Evolutionary conservation across 2,329 filamentous ascomycete species (phyloP).

Genomic region (Neonectria punicea): DNA sequence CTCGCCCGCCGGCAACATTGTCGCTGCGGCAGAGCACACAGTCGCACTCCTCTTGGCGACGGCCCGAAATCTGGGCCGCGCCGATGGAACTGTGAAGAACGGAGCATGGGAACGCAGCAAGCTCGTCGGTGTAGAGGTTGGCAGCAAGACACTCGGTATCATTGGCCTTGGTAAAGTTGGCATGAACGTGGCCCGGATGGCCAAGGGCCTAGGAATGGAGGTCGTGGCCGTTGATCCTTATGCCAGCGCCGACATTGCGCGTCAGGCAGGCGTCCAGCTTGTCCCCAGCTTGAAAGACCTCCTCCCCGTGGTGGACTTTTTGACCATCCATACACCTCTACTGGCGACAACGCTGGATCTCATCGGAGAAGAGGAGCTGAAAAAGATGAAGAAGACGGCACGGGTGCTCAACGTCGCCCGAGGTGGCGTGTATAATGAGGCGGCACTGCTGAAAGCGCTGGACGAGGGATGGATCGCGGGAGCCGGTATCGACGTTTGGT

Average conservation of each 20-base stretch:
- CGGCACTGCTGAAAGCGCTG: constrained; percentile 75
- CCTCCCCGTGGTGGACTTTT: constrained; percentile 75
- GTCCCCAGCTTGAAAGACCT: constrained; percentile 67
- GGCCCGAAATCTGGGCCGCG: constrained; percentile 78
- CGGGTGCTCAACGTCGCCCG: constrained; percentile 82
- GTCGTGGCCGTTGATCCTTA: constrained; percentile 82
- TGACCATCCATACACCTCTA: constrained; percentile 84
- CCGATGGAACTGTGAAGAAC: constrained; percentile 74
- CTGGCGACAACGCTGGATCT: constrained; percentile 81
- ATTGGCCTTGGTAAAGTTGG: constrained; percentile 87
- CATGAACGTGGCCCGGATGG: constrained; percentile 82
- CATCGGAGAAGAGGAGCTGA: constrained; percentile 73
- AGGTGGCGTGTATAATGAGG: constrained; percentile 83
- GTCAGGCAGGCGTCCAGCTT: constrained; percentile 72
- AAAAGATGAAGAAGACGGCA: constrained; percentile 77
- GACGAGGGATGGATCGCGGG: constrained; percentile 78
- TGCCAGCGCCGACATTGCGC: constrained; percentile 77
- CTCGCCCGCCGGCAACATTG: constrained; percentile 81
- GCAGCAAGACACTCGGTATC: constrained; percentile 79
- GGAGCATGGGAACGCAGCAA: constrained; percentile 80
- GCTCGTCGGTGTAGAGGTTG: constrained; percentile 81
- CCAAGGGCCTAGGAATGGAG: constrained; percentile 80
- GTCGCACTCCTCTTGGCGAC: constrained; percentile 79
- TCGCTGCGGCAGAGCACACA: constrained; percentile 82
- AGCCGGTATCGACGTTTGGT: constrained; percentile 84